Percentiles rank a stretch among this genome's conserved stretches.
phyloP scores from a whole-genome alignment of 2,329 filamentous ascomycete genomes.

The Pseudogymnoascus sp. region DNA sequence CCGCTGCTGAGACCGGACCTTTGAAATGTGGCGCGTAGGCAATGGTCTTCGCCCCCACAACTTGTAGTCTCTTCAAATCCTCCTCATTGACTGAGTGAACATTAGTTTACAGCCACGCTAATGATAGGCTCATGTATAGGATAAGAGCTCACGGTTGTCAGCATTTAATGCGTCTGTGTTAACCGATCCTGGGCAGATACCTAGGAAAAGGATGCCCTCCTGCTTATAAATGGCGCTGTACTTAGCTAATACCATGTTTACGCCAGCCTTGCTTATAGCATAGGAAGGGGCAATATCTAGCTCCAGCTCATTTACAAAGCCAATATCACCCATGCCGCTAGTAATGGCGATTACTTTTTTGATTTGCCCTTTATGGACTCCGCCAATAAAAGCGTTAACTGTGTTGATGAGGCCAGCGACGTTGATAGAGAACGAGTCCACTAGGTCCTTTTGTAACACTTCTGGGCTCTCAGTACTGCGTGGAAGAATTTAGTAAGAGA shows the following conservation, averaged over 20 bases:
- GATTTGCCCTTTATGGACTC: slow-evolving; percentile 38
- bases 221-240: slow-evolving; percentile 32
- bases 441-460: slow-evolving; percentile 20
- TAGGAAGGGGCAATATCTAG: slow-evolving; percentile 35
- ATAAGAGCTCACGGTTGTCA: slow-evolving; percentile 10
- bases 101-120: neutral
- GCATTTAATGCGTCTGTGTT: slow-evolving; percentile 26
- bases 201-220: slow-evolving; percentile 44
- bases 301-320: slow-evolving; percentile 32
- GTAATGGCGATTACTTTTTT: slow-evolving; percentile 47
- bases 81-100: slow-evolving; percentile 17
- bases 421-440: slow-evolving; percentile 36
- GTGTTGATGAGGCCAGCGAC: slow-evolving; percentile 43
- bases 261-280: slow-evolving; percentile 40
- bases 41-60: slow-evolving; percentile 27
- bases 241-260: slow-evolving; percentile 44
- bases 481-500: slow-evolving; percentile 11
- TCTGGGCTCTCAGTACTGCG: neutral
- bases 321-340: slow-evolving; percentile 38
- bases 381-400: slow-evolving; percentile 42
- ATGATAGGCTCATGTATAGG: neutral
- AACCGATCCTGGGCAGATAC: slow-evolving; percentile 42
- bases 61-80: slow-evolving; percentile 21
- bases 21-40: slow-evolving; percentile 35
- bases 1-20: slow-evolving; percentile 30